Conservation (phyloP, 192 early-diverging fungal genomes). For the Backusella tarrabulga region DNA sequence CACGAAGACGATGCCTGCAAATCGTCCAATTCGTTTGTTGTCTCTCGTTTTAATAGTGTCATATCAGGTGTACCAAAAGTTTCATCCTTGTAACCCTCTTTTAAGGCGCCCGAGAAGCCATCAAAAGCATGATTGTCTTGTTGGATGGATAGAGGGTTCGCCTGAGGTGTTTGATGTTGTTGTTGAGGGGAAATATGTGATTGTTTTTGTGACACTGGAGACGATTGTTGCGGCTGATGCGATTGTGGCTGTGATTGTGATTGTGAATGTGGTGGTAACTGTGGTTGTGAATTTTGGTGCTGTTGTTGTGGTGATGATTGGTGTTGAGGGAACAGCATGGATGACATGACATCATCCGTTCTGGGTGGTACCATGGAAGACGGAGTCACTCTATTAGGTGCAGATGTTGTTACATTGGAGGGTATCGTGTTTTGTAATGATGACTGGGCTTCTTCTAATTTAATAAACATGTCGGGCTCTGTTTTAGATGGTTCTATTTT, state of each 20-base stretch:
- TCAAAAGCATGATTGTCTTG: neutral
- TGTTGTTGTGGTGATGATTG: neutral
- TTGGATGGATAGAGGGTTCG: neutral
- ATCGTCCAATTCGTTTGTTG: neutral
- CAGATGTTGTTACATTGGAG: neutral
- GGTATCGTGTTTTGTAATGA: slow-evolving; percentile 1
- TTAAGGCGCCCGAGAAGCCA: slow-evolving; percentile 12
- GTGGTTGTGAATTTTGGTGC: slow-evolving; percentile 10
- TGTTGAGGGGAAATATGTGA: slow-evolving; percentile 6
- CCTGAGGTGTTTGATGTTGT: neutral
- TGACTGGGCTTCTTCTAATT: slow-evolving; percentile 2
- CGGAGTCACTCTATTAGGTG: neutral
- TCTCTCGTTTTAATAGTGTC: slow-evolving; percentile 9
- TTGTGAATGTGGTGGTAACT: slow-evolving; percentile 12
- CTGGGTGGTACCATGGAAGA: neutral
- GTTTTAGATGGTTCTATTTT: neutral
- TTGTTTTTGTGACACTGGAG: slow-evolving; percentile 7
- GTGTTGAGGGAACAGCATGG: neutral
- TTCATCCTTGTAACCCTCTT: slow-evolving; percentile 30
- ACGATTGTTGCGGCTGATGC: neutral
- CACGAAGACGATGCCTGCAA: neutral
- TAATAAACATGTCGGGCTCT: neutral
- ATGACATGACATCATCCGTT: neutral
- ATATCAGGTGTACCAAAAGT: slow-evolving; percentile 19
- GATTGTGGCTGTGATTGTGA: neutral